Percentiles rank a stretch among this genome's conserved stretches.
Evolutionary conservation across 768 basidiomycete genomes (phyloP).

Genomic region (Agaricus sinodeliciosus): DNA sequence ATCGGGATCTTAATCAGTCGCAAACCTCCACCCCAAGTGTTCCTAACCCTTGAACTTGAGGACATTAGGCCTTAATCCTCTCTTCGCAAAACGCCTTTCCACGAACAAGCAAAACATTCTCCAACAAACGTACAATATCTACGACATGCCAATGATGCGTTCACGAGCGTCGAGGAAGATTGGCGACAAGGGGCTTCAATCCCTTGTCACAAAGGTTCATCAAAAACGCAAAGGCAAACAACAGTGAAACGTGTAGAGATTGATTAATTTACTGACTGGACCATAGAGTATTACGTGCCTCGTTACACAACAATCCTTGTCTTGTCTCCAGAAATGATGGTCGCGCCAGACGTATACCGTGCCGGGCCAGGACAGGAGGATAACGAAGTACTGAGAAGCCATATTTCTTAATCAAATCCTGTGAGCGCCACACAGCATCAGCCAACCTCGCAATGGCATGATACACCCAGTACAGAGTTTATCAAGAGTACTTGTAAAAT

Average conservation of each 20-base stretch:
- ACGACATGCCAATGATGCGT: conserved; percentile 90
- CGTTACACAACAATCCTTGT: conserved; percentile 62
- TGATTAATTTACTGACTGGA: conserved; percentile 44
- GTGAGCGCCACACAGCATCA: conserved; percentile 77
- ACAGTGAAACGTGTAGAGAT: not conserved
- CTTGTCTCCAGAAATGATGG: conserved; percentile 59
- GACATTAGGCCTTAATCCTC: conserved; percentile 80
- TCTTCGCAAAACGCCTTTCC: conserved; percentile 77
- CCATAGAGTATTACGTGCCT: conserved; percentile 84
- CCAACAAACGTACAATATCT: too few species aligned
- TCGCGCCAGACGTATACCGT: conserved; percentile 61
- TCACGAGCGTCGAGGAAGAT: conserved; percentile 86
- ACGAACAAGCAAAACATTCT: conserved; percentile 87
- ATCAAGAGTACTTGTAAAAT: conserved; percentile 93
- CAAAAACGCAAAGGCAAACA: not conserved
- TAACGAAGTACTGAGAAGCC: conserved; percentile 74
- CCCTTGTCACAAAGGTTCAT: conserved; percentile 70
- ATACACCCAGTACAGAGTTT: conserved; percentile 91
- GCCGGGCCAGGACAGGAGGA: conserved; percentile 64
- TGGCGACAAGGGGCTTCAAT: conserved; percentile 95
- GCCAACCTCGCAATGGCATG: conserved; percentile 93
- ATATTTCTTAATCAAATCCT: conserved; percentile 72
- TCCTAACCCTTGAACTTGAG: conserved; percentile 61
- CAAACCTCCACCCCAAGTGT: conserved; percentile 92
- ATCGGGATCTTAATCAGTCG: conserved; percentile 40